Base-by-base conservation (phyloP, 106 monocot genomes). In the Phalaenopsis equestris region DNA sequence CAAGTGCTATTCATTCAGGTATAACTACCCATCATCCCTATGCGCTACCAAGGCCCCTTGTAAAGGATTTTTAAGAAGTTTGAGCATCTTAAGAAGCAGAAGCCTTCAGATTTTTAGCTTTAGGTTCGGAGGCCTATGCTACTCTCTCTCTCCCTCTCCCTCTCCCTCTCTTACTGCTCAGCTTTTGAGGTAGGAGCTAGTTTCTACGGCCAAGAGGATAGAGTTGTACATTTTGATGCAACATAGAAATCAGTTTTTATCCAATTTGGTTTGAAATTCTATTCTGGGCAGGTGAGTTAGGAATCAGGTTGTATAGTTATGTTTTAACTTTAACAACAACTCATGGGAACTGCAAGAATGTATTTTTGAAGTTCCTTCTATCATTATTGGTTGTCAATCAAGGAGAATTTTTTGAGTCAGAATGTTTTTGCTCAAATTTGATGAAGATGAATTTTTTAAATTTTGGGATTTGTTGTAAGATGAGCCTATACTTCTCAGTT, bases 11-110 rank as follows among this genome's bases (percentile, higher is more conserved):
- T 38, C 72, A 41, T 41, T 72, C 72, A 15, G 14, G 15, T 14
- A 41, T 4, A 15, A 17, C 16, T 5, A 72, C 16, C 36, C 52
- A 82, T 72, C 86, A 84, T 9, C 77, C 75, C 10, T 72, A 78
- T 79, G 77, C 73, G 6, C 80, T 88, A 3, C 85, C 85, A 11
- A 85, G 81, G 76, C 81, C 90, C 61, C n/a, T 58, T 18, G 36
- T 73, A n/a, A 83, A 85, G 75, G 84, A 86, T 78, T 49, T 76
- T 5, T 49, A 49, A 7, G 49, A 47, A 52, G 76, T 49, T 49
- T 36, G 76, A 49, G 5, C 4, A n/a, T 41, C 23, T 15, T 17
- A 42, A 42, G 12, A 3, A 42, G 73, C 19, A 18, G 17, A 18
- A 42, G 14, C 23, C 47, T 24, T 30, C 47, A 18, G 41, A 42